These are phyloP conservation scores for Fusarium anthophilum DNA, from an alignment of 2,329 filamentous ascomycete genomes.

Conservation along the genomic window DNA sequence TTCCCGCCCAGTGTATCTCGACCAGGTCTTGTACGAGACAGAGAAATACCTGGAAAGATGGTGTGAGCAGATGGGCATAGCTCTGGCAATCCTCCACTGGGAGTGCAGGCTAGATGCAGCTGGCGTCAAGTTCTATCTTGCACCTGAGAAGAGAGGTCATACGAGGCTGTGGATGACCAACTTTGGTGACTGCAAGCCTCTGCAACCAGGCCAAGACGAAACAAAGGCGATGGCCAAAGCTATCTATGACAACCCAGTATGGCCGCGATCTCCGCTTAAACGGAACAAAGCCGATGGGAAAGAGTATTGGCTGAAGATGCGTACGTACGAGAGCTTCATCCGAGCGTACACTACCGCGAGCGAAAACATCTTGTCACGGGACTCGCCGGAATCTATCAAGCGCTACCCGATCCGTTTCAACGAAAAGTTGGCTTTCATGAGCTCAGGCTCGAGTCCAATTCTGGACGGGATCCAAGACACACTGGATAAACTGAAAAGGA, in stretches of 20 bases:
- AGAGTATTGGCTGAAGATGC: accelerated
- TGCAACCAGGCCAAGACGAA: not conserved
- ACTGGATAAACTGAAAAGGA: not conserved
- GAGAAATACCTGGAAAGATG: not conserved
- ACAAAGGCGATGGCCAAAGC: not conserved
- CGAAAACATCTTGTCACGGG: not conserved
- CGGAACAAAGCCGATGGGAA: not conserved
- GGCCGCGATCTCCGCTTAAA: constrained; percentile 7
- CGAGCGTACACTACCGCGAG: not conserved
- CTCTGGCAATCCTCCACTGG: constrained; percentile 42
- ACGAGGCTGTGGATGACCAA: constrained; percentile 35
- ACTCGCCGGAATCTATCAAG: not conserved
- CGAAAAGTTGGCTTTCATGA: not conserved
- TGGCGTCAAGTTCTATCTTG: constrained; percentile 38
- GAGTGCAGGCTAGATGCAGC: constrained; percentile 32
- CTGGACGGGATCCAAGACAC: not conserved
- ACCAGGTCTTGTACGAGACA: constrained; percentile 30
- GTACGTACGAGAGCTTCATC: not conserved
- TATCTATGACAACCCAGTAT: constrained; percentile 8
- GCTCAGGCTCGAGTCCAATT: accelerated
- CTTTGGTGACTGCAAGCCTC: constrained; percentile 33
- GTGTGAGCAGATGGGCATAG: constrained; percentile 27
- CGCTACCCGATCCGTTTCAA: not conserved
- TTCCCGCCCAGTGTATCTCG: constrained; percentile 32
- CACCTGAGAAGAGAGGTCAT: not conserved